These are phyloP conservation scores for Gomphus bonarii DNA, from an alignment of 1,284 basidiomycete species.

Conservation along the genomic window DNA sequence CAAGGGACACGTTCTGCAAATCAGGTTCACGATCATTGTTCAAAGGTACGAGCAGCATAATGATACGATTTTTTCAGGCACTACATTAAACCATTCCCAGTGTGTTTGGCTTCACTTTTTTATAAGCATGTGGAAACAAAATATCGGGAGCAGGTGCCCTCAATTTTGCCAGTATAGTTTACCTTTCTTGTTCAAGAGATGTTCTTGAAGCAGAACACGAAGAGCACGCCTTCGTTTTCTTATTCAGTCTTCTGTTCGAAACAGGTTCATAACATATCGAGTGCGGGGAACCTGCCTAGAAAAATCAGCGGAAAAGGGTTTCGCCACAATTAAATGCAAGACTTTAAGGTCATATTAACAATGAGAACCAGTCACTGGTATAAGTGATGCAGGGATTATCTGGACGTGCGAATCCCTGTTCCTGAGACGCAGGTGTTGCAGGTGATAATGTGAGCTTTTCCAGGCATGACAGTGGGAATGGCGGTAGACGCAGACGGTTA, in stretches of 20 bases:
- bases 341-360: slow-evolving; percentile 64
- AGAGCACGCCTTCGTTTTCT: too few relatives aligned
- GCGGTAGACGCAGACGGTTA: neutral
- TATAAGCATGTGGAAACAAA: slow-evolving; percentile 52
- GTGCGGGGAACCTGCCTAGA: slow-evolving; percentile 52
- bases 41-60: slow-evolving; percentile 76
- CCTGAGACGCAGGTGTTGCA: neutral
- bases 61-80: slow-evolving; percentile 52
- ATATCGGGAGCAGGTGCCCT: slow-evolving; percentile 55
- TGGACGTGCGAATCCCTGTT: slow-evolving; percentile 39
- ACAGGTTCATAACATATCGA: slow-evolving; percentile 55
- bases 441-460: slow-evolving; percentile 13
- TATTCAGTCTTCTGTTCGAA: slow-evolving; percentile 63
- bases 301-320: slow-evolving; percentile 5
- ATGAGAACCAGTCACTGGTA: slow-evolving; percentile 72
- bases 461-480: slow-evolving; percentile 31
- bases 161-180: too few relatives aligned
- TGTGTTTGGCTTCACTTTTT: slow-evolving; percentile 54
- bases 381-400: slow-evolving; percentile 47
- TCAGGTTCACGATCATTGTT: slow-evolving; percentile 79
- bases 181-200: too few relatives aligned
- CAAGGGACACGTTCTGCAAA: neutral
- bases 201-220: too few relatives aligned
- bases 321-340: slow-evolving; percentile 1
- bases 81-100: slow-evolving; percentile 44